Evolutionary conservation across 2,329 filamentous ascomycete species (phyloP).

Genomic region (Cercospora zeina): DNA sequence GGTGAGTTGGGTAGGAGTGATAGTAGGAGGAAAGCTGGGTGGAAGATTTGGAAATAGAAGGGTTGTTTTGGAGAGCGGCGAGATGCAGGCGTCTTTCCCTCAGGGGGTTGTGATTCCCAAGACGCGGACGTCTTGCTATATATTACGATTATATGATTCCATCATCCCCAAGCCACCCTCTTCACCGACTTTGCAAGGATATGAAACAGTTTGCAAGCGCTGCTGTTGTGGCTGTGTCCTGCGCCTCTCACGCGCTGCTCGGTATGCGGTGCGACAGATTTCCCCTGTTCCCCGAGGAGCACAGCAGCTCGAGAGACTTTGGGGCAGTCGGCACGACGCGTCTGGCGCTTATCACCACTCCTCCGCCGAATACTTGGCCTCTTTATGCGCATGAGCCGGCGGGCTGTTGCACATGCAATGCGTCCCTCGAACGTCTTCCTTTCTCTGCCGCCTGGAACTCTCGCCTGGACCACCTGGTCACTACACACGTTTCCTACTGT

Average conservation of each 20-base stretch:
- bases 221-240: not conserved
- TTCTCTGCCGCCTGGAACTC: not conserved
- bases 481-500: not conserved
- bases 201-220: not conserved
- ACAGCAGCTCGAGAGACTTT: not conserved
- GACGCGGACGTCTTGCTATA: not conserved
- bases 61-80: not conserved
- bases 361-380: not conserved
- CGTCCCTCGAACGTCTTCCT: no score
- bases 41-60: slow-evolving; percentile 33
- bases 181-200: not conserved
- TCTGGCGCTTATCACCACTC: not conserved
- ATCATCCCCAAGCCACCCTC: not conserved
- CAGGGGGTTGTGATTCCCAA: not conserved
- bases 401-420: not conserved
- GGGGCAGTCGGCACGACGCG: not conserved
- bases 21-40: slow-evolving; percentile 41
- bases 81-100: not conserved
- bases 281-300: not conserved
- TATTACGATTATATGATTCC: not conserved
- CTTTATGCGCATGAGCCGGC: not conserved
- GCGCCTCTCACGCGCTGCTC: not conserved
- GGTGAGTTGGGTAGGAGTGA: slow-evolving; percentile 22
- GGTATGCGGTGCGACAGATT: not conserved
- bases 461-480: not conserved